These are phyloP conservation scores for Fomitiporia mediterranea DNA, from an alignment of 1,284 basidiomycete genomes.

Conservation along the genomic window DNA sequence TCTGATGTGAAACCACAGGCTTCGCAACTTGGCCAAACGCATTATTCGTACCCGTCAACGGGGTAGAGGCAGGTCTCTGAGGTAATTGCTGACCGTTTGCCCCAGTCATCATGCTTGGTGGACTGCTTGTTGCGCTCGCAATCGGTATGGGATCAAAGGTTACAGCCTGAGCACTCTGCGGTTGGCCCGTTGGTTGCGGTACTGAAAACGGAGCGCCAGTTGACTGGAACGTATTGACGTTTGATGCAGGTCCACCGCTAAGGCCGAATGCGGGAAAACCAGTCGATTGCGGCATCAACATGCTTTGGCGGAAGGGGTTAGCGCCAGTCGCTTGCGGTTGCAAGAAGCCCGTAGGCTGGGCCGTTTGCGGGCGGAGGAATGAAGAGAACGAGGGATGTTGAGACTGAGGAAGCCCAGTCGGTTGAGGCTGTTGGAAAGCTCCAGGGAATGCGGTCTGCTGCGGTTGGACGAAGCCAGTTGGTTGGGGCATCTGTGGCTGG, in stretches of 20 bases:
- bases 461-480: conserved; percentile 33
- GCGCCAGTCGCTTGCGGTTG: conserved; percentile 68
- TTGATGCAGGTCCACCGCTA: conserved; percentile 21
- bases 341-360: conserved; percentile 65
- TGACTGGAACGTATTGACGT: conserved; percentile 23
- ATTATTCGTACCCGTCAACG: conserved; percentile 37
- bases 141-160: conserved; percentile 6
- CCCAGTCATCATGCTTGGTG: neutral
- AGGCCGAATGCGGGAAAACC: conserved; percentile 39
- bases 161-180: conserved; percentile 3
- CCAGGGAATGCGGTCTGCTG: conserved; percentile 37
- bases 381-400: conserved; percentile 42
- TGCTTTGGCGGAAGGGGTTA: conserved; percentile 45
- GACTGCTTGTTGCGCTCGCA: conserved; percentile 1
- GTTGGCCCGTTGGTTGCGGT: conserved; percentile 19
- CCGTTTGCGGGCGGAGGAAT: conserved; percentile 44
- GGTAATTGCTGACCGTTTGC: conserved; percentile 29
- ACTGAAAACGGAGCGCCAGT: conserved; percentile 22
- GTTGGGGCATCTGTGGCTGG: conserved; percentile 35
- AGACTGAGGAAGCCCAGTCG: conserved; percentile 28
- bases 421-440: conserved; percentile 34
- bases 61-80: conserved; percentile 64
- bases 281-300: conserved; percentile 43
- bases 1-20: conserved; percentile 82
- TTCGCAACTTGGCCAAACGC: conserved; percentile 43